Evolutionary conservation across 345 rosid genomes (phyloP).

Genomic region (Ceriops zippeliana): DNA sequence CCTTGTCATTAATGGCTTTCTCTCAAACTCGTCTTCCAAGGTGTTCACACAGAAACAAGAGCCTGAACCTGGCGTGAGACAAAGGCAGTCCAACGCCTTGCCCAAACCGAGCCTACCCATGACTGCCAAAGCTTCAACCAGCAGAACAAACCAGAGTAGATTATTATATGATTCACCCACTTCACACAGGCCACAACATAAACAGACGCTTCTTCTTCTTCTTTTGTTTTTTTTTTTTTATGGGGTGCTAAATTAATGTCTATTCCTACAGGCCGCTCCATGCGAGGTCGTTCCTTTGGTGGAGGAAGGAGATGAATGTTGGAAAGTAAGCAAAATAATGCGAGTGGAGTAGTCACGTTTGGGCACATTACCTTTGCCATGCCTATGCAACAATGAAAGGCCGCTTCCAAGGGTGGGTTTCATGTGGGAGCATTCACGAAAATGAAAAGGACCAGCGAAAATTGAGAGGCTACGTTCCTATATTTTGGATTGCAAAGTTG

Average conservation of each 20-base stretch:
- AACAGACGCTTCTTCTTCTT: slow-evolving; percentile 8
- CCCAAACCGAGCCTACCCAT: slow-evolving; percentile 36
- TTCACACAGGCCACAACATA: slow-evolving; percentile 13
- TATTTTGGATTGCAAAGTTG: not conserved
- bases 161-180: slow-evolving; percentile 9
- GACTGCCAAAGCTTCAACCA: not conserved
- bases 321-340: not conserved
- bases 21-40: slow-evolving; percentile 25
- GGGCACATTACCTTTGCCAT: slow-evolving; percentile 21
- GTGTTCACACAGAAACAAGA: slow-evolving; percentile 28
- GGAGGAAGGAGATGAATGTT: slow-evolving; percentile 11
- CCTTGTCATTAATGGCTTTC: slow-evolving; percentile 33
- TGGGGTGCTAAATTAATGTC: not conserved
- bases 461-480: not conserved
- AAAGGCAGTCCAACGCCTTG: slow-evolving; percentile 32
- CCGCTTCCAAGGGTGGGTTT: not conserved
- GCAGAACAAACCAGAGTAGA: not conserved
- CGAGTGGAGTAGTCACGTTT: slow-evolving; percentile 15
- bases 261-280: slow-evolving; percentile 37
- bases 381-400: slow-evolving; percentile 7
- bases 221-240: not conserved
- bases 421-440: slow-evolving; percentile 4
- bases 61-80: slow-evolving; percentile 19
- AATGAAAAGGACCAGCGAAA: slow-evolving; percentile 5
- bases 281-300: slow-evolving; percentile 25